Base-by-base conservation (phyloP, 805 yeast species). In the Pichia rugopelliculosa region DNA sequence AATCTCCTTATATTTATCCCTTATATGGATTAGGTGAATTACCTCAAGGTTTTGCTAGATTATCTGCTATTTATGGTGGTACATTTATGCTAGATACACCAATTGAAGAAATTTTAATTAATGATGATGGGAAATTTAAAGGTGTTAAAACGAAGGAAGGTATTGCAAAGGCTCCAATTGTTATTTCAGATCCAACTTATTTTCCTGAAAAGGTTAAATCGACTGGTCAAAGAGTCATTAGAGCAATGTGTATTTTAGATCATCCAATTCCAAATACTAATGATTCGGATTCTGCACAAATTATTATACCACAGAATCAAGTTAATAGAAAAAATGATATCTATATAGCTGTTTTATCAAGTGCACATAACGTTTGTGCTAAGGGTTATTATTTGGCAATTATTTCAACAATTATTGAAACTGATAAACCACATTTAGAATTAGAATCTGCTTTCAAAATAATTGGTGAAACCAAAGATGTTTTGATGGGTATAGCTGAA, bases 1-100 rank as follows among this genome's bases (percentile, higher is more conserved):
- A 90, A 68, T 87, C 96, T 8, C 99, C 99, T 12, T 93, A 93
- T 65, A 77, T 93, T 52, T 93, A 93, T 64, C 99, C 99, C 42
- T 73, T 91, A 60, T 93, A 93, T 62, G 99, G 99, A 8, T 76
- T 93, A 49, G 99, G 99, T 45, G 99, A 93, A 68, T 75, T 93
- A 51, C 99, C 99, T n/a, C 99, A 93, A 70, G 99, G 97, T 9
- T 93, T 93, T 72, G 97, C 98, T 11, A 79, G 99, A 65, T 78
- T 93, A 52, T 83, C 95, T 45, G 99, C 99, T 23, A 91, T 93
- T 56, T 89, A 93, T 62, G 99, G 99, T 54, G 99, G 99, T 60
- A 91, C 98, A 18, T 93, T 89, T 65, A 93, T 93, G 99, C 78
- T 93, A 62, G 96, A 89, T 64, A 91, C 96, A 27, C 96, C 97